These are phyloP conservation scores for Trametes sp. DNA, from an alignment of 1,284 basidiomycete genomes.

Conservation along the genomic window DNA sequence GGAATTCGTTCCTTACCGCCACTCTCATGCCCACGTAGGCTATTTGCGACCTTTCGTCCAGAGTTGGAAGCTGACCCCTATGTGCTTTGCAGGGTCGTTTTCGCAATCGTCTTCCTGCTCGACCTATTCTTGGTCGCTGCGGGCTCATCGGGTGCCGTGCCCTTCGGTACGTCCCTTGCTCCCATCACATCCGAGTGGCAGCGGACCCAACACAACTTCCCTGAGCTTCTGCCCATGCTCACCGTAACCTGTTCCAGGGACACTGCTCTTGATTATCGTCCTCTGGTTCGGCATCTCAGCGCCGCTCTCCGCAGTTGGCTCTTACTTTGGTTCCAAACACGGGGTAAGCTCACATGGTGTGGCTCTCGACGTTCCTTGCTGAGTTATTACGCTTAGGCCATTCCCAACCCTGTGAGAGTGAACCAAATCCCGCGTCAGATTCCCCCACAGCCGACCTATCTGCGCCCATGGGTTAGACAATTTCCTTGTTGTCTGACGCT, in stretches of 20 bases:
- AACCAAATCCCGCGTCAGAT: conserved; percentile 95
- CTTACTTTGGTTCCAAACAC: conserved; percentile 85
- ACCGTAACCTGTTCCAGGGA: conserved; percentile 54
- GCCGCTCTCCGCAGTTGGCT: conserved; percentile 78
- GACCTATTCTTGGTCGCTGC: conserved; percentile 88
- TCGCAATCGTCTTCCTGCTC: conserved; percentile 84
- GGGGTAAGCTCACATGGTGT: conserved; percentile 63
- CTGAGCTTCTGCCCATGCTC: background rate
- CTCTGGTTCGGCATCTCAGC: conserved; percentile 98
- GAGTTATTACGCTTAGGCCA: conserved; percentile 52
- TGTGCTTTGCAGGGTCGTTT: conserved; percentile 65
- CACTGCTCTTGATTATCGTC: conserved; percentile 87
- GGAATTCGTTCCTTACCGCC: conserved; percentile 89
- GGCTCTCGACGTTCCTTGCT: conserved; percentile 16
- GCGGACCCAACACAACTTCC: background rate
- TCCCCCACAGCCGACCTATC: conserved; percentile 85
- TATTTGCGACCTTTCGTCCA: background rate
- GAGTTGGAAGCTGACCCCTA: conserved; percentile 17
- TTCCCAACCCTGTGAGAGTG: conserved; percentile 85
- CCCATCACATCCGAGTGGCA: conserved; percentile 1
- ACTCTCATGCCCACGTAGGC: conserved; percentile 87
- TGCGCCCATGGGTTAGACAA: conserved; percentile 72
- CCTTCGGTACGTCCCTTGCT: conserved; percentile 70
- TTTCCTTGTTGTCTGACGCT: conserved; percentile 6
- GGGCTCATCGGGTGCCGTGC: conserved; percentile 93